These are phyloP conservation scores for Phytophthora pseudosyringae DNA, from an alignment of 352 stramenopile genomes.

Conservation along the genomic window DNA sequence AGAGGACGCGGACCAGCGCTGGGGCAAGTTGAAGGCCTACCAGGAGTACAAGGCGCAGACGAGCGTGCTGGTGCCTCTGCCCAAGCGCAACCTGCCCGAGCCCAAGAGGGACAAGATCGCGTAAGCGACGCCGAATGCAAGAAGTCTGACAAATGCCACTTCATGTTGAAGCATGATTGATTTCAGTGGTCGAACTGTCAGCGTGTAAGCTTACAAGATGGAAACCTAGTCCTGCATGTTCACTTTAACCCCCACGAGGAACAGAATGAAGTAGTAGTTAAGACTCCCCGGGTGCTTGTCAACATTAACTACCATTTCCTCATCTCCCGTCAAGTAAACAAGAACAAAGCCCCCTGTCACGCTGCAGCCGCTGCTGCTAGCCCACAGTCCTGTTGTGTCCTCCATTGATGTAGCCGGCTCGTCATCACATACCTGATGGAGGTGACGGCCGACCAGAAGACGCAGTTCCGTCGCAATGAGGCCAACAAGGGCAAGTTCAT, in stretches of 20 bases:
- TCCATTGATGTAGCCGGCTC: too few species aligned
- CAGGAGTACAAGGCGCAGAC: slow-evolving; percentile 81
- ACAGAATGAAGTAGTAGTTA: too few species aligned
- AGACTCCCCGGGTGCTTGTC: too few species aligned
- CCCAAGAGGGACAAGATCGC: slow-evolving; percentile 8
- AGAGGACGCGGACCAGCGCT: slow-evolving; percentile 72
- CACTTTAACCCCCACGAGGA: too few species aligned
- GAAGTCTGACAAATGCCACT: background rate
- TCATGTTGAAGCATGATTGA: background rate
- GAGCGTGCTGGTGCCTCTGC: slow-evolving; percentile 60
- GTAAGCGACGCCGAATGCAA: slow-evolving; percentile 5
- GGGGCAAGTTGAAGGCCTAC: slow-evolving; percentile 65
- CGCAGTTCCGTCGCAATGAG: slow-evolving; percentile 53
- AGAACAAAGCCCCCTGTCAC: too few species aligned
- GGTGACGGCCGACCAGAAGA: slow-evolving; percentile 87
- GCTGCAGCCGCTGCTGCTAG: too few species aligned
- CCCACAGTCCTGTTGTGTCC: too few species aligned
- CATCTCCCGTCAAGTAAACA: too few species aligned
- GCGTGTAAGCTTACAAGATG: background rate
- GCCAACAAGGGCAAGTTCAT: slow-evolving; percentile 70
- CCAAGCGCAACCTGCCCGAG: slow-evolving; percentile 19
- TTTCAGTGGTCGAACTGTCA: too few species aligned
- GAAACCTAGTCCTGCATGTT: background rate
- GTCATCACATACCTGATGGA: slow-evolving; percentile 40
- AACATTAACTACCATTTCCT: too few species aligned